Conservation (phyloP, 2,329 filamentous ascomycete genomes). For the Paraconiothyrium sp. region DNA sequence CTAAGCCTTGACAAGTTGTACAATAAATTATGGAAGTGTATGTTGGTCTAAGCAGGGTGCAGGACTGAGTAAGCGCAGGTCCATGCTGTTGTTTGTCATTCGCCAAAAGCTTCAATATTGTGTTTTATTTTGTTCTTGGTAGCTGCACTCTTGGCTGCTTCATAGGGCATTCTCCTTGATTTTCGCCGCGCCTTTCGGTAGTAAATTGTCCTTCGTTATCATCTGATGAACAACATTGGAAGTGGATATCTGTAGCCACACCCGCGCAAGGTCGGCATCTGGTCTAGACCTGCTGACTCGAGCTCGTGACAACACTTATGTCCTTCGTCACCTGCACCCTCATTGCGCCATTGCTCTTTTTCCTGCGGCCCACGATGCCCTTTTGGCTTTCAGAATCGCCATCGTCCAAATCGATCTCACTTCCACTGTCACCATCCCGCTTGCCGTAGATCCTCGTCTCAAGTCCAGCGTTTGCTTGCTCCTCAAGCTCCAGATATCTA, state of each 20-base stretch:
- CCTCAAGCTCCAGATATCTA: neutral
- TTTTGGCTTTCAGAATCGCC: slow-evolving; percentile 3
- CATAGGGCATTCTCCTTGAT: no score
- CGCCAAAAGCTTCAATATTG: no score
- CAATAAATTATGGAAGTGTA: no score
- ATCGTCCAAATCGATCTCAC: neutral
- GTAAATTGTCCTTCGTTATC: no score
- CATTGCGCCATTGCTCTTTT: neutral
- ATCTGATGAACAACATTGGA: no score
- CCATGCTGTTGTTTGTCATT: no score
- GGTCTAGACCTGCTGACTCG: neutral
- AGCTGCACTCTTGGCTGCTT: no score
- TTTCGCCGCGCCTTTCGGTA: no score
- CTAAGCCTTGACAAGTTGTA: no score
- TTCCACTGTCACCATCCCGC: neutral
- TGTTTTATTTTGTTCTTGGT: no score
- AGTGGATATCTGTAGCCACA: neutral
- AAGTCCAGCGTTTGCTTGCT: neutral
- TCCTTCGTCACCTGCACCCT: slow-evolving; percentile 9
- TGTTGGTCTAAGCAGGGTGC: no score
- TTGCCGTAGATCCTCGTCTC: slow-evolving; percentile 8
- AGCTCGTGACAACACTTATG: slow-evolving; percentile 2
- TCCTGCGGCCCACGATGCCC: neutral
- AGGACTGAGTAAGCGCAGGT: no score
- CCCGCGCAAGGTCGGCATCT: neutral